Percentiles rank a stretch among this genome's conserved stretches.
phyloP scores from a whole-genome alignment of 148 eudicot genomes.

The Heliosperma pusillum region DNA sequence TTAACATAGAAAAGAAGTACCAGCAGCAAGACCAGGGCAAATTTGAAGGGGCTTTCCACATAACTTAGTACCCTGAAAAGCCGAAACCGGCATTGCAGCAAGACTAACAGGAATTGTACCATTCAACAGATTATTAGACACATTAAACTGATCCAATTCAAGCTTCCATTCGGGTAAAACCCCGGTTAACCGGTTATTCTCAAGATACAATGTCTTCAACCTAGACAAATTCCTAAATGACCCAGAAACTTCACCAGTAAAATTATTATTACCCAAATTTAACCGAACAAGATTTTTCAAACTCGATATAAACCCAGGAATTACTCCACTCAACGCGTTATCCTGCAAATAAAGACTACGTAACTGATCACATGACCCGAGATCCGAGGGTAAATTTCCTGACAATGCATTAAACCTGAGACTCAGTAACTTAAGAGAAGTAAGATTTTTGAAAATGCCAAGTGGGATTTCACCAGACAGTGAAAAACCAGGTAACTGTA shows the following conservation, averaged over 20 bases:
- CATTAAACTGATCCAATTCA: conserved; percentile 58
- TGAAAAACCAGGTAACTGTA: conserved; percentile 57
- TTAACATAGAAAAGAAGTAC: not conserved
- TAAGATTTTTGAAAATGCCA: conserved; percentile 40
- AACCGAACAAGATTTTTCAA: conserved; percentile 46
- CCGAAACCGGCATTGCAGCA: conserved; percentile 30
- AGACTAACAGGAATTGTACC: conserved; percentile 67
- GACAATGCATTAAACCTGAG: conserved; percentile 51
- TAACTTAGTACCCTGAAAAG: conserved; percentile 51
- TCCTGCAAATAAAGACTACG: conserved; percentile 54
- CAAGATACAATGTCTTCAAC: conserved; percentile 52
- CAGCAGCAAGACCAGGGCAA: conserved; percentile 43
- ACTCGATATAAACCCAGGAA: conserved; percentile 29
- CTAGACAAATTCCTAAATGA: conserved; percentile 39
- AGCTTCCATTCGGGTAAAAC: conserved; percentile 55
- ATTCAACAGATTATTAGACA: conserved; percentile 51
- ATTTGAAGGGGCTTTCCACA: conserved; percentile 62
- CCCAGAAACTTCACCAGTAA: conserved; percentile 44
- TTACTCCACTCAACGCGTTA: conserved; percentile 42
- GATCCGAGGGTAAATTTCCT: conserved; percentile 49
- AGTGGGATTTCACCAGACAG: conserved; percentile 50
- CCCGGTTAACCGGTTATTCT: conserved; percentile 55
- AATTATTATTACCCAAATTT: conserved; percentile 52
- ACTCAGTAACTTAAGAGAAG: conserved; percentile 40
- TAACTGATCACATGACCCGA: conserved; percentile 32